Evolutionary conservation across 2,329 filamentous ascomycete species (phyloP).

Genomic region (Penicillium hesseltinei): DNA sequence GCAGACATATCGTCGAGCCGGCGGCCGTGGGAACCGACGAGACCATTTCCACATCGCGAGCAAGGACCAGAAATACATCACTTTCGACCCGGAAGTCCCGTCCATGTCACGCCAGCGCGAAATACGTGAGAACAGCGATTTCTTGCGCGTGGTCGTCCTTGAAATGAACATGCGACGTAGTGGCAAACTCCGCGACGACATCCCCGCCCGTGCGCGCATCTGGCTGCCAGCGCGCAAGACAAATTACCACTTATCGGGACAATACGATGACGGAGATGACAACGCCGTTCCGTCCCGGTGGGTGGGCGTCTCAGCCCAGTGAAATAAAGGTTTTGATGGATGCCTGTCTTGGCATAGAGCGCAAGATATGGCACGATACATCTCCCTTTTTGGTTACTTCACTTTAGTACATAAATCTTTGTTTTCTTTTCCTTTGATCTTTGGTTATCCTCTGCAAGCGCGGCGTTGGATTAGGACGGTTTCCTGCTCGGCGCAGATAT

Average conservation of each 20-base stretch:
- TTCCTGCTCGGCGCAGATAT: slow-evolving; percentile 12
- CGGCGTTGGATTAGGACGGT: slow-evolving; percentile 23
- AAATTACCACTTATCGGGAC: slow-evolving; percentile 19
- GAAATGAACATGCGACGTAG: slow-evolving; percentile 67
- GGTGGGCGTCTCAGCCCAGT: slow-evolving; percentile 22
- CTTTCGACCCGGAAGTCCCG: slow-evolving; percentile 35
- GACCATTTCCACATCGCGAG: slow-evolving; percentile 40
- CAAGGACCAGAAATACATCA: slow-evolving; percentile 35
- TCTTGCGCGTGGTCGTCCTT: slow-evolving; percentile 62
- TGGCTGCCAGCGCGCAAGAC: slow-evolving; percentile 58
- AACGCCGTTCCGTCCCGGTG: slow-evolving; percentile 23
- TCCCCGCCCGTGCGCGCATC: slow-evolving; percentile 55
- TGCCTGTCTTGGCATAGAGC: slow-evolving; percentile 13
- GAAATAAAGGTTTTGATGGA: neutral
- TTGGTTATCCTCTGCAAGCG: slow-evolving; percentile 15
- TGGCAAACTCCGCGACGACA: slow-evolving; percentile 59
- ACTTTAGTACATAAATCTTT: slow-evolving; percentile 14
- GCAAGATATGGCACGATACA: slow-evolving; percentile 2
- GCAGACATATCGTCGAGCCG: slow-evolving; percentile 55
- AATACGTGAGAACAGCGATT: slow-evolving; percentile 62
- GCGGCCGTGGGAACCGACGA: slow-evolving; percentile 29
- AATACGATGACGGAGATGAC: slow-evolving; percentile 25
- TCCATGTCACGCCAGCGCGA: slow-evolving; percentile 58
- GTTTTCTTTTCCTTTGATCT: neutral
- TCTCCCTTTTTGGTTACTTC: neutral